Evolutionary conservation across 805 yeast genomes (phyloP), one percentile per base, ranked within the genome.

Genomic region (Blastobotrys robertii): DNA sequence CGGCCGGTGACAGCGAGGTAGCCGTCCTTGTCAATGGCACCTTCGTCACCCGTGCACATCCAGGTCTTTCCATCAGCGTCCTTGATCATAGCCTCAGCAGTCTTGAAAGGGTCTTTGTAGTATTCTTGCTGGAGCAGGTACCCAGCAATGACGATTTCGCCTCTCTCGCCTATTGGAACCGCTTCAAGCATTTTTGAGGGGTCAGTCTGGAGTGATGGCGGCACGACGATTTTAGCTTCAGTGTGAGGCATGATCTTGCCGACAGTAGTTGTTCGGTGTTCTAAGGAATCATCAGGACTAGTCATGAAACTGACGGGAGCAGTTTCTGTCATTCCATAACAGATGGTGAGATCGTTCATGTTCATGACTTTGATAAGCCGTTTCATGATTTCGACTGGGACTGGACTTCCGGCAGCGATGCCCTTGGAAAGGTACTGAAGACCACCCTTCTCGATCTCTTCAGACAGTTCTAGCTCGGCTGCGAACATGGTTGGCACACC

Each of bases 401-500:
- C 53, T 8, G 57, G 45, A 8, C 62, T 53, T 11, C 61, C 61
- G 14, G 62, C 58, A 8, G 58, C 61, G 14, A 58, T 58, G 11
- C 62, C 62, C 2, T 56, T 57, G 12, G 57, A 45, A 30, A 58
- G 51, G 29, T 49, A 47, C 31, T 52, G 41, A 41, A 55, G 49
- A 7, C 53, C 55, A 4, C 51, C 52, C 33, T 47, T 39, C 4
- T 43, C 44, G 15, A 45, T 43, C 33, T 45, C 42, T 13, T 45
- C 39, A n/a, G 50, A 50, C 6, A 38, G 11, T 28, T 51, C 56
- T 34, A 57, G 44, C 41, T 57, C 52, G 3, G 57, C 54, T 7
- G 54, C 58, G 38, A 54, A 57, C 62, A 57, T 57, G n/a, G 62
- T 57, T 2, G 62, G 62, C 2, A 57, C 62, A 3, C 62, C 62